Conservation (phyloP, 2,329 filamentous ascomycete genomes). For the Exophiala xenobiotica region DNA sequence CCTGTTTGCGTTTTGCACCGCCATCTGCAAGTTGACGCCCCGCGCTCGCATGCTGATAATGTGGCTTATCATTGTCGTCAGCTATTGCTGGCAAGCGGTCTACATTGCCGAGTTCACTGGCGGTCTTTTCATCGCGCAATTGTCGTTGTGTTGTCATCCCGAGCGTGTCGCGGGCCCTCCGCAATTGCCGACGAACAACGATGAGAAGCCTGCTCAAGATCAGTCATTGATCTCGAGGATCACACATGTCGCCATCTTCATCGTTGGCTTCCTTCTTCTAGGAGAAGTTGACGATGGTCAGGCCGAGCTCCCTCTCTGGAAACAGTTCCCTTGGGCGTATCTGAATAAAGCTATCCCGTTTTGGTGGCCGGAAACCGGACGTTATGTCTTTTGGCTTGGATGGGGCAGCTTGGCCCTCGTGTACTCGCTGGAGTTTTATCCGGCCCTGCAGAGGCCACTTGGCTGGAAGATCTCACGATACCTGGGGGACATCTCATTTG, state of each 20-base stretch:
- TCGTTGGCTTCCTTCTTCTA: constrained; percentile 9
- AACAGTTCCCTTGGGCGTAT: constrained; percentile 2
- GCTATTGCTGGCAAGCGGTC: constrained; percentile 34
- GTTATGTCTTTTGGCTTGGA: constrained; percentile 4
- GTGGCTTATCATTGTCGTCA: constrained; percentile 12
- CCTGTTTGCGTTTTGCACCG: constrained; percentile 23
- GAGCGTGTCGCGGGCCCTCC: constrained; percentile 39
- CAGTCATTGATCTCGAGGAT: constrained; percentile 6
- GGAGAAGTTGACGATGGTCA: constrained; percentile 9
- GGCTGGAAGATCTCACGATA: constrained; percentile 1
- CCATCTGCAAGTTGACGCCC: constrained; percentile 14
- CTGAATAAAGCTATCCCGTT: not conserved
- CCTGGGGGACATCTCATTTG: constrained; percentile 9
- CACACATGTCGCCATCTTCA: not conserved
- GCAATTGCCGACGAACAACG: not conserved
- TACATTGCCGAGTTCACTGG: constrained; percentile 41
- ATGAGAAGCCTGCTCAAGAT: not conserved
- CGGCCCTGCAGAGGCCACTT: not conserved
- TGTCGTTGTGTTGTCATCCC: constrained; percentile 39
- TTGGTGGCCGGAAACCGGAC: constrained; percentile 3
- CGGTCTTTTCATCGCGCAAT: constrained; percentile 40
- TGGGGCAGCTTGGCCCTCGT: constrained; percentile 1
- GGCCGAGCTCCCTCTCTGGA: not conserved
- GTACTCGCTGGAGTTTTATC: constrained; percentile 6
- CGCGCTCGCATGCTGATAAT: constrained; percentile 8